These are phyloP conservation scores for Colletotrichum spaethianum DNA, from an alignment of 2,329 filamentous ascomycete genomes.

Conservation along the genomic window DNA sequence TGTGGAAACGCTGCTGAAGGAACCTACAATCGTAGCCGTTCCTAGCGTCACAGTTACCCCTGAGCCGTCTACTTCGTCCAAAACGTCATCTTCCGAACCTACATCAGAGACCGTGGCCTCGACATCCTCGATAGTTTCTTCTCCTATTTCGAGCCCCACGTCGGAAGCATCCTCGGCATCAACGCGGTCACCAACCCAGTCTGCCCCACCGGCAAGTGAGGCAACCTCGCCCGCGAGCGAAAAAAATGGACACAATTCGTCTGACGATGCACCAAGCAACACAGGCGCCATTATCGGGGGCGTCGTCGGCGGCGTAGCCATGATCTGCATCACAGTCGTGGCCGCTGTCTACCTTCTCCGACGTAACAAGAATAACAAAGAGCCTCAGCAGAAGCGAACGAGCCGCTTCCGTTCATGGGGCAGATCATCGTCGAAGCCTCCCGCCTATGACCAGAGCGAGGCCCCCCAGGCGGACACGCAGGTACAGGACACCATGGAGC, in stretches of 20 bases:
- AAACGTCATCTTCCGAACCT: not conserved
- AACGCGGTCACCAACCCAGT: not conserved
- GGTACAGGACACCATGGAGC: not conserved
- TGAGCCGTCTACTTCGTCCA: not conserved
- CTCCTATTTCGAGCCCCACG: not conserved
- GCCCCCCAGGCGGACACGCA: not conserved
- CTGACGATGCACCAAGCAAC: conserved; percentile 42
- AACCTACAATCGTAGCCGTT: not conserved
- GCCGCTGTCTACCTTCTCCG: conserved; percentile 41
- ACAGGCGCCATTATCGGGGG: conserved; percentile 52
- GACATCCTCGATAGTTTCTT: not conserved
- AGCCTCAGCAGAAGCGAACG: not conserved
- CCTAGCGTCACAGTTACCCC: not conserved
- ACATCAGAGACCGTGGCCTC: not conserved
- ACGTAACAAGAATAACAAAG: conserved; percentile 6
- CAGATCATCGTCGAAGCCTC: not conserved
- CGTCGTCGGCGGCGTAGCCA: conserved; percentile 51
- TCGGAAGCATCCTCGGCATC: not conserved
- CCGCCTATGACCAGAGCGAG: conserved; percentile 7
- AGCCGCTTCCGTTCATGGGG: conserved; percentile 1
- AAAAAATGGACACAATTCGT: not conserved
- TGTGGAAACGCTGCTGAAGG: conserved; percentile 44
- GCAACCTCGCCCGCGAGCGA: conserved; percentile 8
- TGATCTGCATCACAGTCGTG: conserved; percentile 50
- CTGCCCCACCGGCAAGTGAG: conserved; percentile 1